phyloP scores from a whole-genome alignment of 371 early-diverging fungal genomes.

The Choanephora cucurbitarum region DNA sequence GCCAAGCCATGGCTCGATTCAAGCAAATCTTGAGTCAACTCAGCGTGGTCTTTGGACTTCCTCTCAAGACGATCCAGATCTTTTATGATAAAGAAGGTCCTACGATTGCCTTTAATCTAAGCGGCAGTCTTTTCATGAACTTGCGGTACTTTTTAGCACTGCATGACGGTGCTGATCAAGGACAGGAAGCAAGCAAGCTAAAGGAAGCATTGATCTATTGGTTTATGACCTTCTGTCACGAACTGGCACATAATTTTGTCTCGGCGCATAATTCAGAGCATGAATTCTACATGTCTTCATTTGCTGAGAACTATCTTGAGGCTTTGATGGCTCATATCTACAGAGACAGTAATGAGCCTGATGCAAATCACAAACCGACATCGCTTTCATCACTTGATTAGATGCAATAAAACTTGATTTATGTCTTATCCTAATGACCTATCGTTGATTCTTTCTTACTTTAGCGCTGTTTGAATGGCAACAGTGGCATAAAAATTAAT shows the following conservation, averaged over 20 bases:
- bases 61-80: conserved; percentile 63
- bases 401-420: no score
- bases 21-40: conserved; percentile 55
- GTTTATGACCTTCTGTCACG: conserved; percentile 90
- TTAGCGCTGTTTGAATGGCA: no score
- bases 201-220: conserved; percentile 74
- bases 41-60: conserved; percentile 67
- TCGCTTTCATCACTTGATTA: no score
- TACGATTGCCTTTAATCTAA: conserved; percentile 84
- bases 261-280: conserved; percentile 54
- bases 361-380: no score
- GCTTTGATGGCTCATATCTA: conserved; percentile 34
- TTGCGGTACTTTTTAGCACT: conserved; percentile 73
- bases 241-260: conserved; percentile 87
- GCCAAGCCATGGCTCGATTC: conserved; percentile 55
- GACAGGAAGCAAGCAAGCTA: conserved; percentile 28
- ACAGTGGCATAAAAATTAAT: no score
- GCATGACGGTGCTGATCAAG: conserved; percentile 42
- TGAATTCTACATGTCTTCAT: conserved; percentile 75
- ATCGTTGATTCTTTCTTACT: no score
- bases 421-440: no score
- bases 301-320: conserved; percentile 76
- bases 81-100: conserved; percentile 72
- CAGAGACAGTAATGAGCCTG: no score
- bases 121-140: conserved; percentile 84